Evolutionary conservation across 495 filamentous ascomycete species (phyloP), one percentile per base, ranked within the genome.

Genomic region (Penicillium tannophilum): DNA sequence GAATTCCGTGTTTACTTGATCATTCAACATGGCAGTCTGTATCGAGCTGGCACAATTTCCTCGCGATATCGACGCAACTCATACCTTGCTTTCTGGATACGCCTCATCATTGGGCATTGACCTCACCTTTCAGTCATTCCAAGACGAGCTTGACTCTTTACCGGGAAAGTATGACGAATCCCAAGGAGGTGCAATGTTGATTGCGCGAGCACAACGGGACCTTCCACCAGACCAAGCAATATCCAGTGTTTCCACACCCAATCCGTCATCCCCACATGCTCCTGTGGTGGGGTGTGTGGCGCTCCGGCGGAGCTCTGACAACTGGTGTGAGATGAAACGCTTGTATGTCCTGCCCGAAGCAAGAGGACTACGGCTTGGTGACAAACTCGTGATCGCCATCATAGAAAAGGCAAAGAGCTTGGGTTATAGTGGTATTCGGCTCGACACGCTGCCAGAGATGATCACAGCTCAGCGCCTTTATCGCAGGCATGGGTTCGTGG

Each of bases 291-390:
- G 84, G 7, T 86, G 82, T 57, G 78, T 85, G 6, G 82, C 78
- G 2, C 49, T 66, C 9, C 59, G 63, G 3, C 26, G 44, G 1
- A 64, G 52, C 35, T 24, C 60, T 1, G 60, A 62, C 17, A 52
- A 56, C n/a, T 76, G 65, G 64, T 85, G 83, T 67, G 84, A 88
- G 58, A 81, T 87, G 77, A 87, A 88, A 63, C 74, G 84, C 0
- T 72, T 88, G 0, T 87, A 83, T 58, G 72, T 83, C 19, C 46
- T 68, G 2, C 77, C 77, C 0, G 58, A 67, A 45, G 76, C 71
- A 9, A 75, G 85, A 10, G 79, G 82, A 7, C 52, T 74, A 12
- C 81, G 80, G 0, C 55, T 86, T 2, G 86, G 84, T 3, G 67
- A 66, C 33, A 63, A 60, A 17, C 67, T 88, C 17, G 69, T 83